Evolutionary conservation across 1,284 basidiomycete genomes (phyloP).

Genomic region (Vanrija humicola): DNA sequence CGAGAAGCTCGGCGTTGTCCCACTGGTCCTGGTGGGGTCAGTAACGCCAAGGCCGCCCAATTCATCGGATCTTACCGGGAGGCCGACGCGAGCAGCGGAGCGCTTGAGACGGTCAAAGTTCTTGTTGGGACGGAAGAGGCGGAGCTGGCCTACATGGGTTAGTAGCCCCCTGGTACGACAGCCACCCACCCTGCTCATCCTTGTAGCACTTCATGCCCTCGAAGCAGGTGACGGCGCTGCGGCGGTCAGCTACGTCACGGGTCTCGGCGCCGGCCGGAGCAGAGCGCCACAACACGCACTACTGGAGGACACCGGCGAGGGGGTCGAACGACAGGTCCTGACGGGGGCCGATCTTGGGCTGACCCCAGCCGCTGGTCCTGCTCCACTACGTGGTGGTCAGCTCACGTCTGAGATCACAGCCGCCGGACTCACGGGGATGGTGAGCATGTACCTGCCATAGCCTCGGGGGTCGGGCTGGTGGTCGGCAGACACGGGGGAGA

Average conservation of each 20-base stretch:
- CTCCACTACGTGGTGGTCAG: slow-evolving; percentile 24
- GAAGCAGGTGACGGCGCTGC: slow-evolving; percentile 42
- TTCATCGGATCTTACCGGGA: slow-evolving; percentile 30
- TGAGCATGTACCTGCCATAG: slow-evolving; percentile 36
- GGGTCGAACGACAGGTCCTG: slow-evolving; percentile 39
- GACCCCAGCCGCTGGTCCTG: slow-evolving; percentile 39
- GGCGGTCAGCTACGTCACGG: not conserved
- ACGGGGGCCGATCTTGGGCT: slow-evolving; percentile 38
- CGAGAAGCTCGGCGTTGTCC: slow-evolving; percentile 43
- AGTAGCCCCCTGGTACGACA: not conserved
- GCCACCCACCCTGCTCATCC: slow-evolving; percentile 24
- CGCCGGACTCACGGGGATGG: slow-evolving; percentile 21
- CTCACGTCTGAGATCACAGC: slow-evolving; percentile 22
- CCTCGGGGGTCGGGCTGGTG: slow-evolving; percentile 20
- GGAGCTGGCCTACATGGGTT: slow-evolving; percentile 27
- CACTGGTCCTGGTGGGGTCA: slow-evolving; percentile 28
- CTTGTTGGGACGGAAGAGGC: slow-evolving; percentile 41
- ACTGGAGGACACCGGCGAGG: slow-evolving; percentile 42
- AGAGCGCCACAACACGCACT: slow-evolving; percentile 16
- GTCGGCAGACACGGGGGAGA: slow-evolving; percentile 34
- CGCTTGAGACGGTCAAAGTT: slow-evolving; percentile 46
- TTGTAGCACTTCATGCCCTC: slow-evolving; percentile 51
- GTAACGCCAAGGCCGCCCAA: no score
- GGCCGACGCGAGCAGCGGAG: slow-evolving; percentile 40
- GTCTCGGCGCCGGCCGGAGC: not conserved